Evolutionary conservation across 2,329 filamentous ascomycete species (phyloP).

Genomic region (Aspergillus terreus): DNA sequence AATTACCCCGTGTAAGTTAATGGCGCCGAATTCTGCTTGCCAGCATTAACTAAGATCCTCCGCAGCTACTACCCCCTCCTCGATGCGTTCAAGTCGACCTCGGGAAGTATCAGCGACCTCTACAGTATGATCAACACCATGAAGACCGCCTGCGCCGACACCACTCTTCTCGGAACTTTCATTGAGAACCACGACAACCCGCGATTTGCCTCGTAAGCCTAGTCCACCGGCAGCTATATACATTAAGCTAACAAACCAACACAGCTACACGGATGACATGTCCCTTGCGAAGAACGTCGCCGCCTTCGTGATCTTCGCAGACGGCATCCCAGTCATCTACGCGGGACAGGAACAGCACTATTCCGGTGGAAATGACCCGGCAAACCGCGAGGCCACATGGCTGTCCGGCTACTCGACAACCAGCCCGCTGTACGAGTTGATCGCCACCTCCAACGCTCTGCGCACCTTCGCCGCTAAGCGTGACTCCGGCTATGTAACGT

Average conservation of each 20-base stretch:
- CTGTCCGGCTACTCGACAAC: conserved; percentile 47
- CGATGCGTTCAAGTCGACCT: conserved; percentile 30
- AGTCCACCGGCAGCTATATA: background rate
- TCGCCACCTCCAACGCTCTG: conserved; percentile 49
- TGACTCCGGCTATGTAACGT: conserved; percentile 39
- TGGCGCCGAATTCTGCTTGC: conserved; percentile 1
- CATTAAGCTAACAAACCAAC: background rate
- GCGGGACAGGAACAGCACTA: conserved; percentile 66
- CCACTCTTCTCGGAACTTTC: conserved; percentile 52
- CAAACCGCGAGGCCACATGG: conserved; percentile 58
- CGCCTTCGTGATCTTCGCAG: conserved; percentile 55
- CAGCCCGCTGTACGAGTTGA: conserved; percentile 48
- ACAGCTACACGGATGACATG: conserved; percentile 28
- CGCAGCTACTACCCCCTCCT: conserved; percentile 31
- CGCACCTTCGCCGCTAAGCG: conserved; percentile 42
- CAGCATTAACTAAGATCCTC: background rate
- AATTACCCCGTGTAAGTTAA: conserved; percentile 43
- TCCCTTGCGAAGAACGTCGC: conserved; percentile 59
- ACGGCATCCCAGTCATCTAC: conserved; percentile 65
- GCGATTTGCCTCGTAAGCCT: conserved; percentile 45
- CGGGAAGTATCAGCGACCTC: conserved; percentile 33
- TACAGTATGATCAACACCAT: conserved; percentile 33
- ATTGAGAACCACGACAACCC: conserved; percentile 61
- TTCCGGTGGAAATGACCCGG: conserved; percentile 48
- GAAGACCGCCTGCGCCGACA: conserved; percentile 38